Evolutionary conservation across 176 grass and related monocot species (phyloP).

Genomic region (Avena sativa): DNA sequence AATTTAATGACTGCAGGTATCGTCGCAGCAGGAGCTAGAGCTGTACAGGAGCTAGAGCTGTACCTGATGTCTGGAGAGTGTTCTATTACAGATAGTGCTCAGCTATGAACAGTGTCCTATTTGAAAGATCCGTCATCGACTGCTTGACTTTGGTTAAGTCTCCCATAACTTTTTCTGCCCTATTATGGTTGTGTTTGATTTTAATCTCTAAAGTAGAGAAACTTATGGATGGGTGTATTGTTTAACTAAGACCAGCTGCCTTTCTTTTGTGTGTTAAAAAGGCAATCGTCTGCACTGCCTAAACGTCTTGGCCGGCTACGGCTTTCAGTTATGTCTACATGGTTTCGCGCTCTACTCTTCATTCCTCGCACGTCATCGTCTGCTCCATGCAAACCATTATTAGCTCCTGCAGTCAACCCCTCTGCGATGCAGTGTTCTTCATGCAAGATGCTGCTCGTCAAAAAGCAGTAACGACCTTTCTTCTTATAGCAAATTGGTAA

Average conservation of each 20-base stretch:
- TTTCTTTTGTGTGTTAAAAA: constrained; percentile 83
- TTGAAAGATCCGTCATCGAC: constrained; percentile 46
- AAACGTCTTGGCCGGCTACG: constrained; percentile 63
- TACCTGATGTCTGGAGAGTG: background rate
- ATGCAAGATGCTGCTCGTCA: constrained; percentile 45
- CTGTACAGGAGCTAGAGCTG: constrained; percentile 63
- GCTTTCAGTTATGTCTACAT: constrained; percentile 66
- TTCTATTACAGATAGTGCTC: constrained; percentile 44
- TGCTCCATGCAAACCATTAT: constrained; percentile 54
- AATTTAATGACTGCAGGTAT: constrained; percentile 55
- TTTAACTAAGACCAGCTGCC: constrained; percentile 77
- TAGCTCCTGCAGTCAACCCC: constrained; percentile 16
- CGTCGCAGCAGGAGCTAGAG: constrained; percentile 81
- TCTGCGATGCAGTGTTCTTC: constrained; percentile 36
- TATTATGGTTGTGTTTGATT: constrained; percentile 58
- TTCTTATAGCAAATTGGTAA: constrained; percentile 48
- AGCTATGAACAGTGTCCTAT: constrained; percentile 61
- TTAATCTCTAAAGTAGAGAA: constrained; percentile 28
- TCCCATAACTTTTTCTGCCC: constrained; percentile 70
- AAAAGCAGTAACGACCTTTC: constrained; percentile 53
- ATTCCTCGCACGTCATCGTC: constrained; percentile 50
- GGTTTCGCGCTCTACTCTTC: constrained; percentile 76
- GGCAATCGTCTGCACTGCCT: constrained; percentile 86
- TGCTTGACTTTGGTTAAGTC: constrained; percentile 85
- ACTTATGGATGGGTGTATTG: constrained; percentile 59